These are phyloP conservation scores for Vachellia pachyceras DNA, from an alignment of 306 rosid species.

Conservation along the genomic window DNA sequence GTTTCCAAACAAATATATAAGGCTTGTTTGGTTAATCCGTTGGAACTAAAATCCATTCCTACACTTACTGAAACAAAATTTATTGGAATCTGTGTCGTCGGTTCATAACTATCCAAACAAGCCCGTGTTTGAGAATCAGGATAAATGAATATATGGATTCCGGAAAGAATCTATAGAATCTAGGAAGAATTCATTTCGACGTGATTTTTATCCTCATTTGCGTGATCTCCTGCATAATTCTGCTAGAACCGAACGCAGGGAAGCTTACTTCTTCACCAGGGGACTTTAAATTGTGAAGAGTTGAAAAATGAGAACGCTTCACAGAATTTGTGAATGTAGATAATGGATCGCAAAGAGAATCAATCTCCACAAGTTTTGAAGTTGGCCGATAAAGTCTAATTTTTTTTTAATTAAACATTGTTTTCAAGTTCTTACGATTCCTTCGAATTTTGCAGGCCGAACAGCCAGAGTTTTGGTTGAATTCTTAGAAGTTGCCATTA, in stretches of 20 bases:
- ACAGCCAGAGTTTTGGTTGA: constrained; percentile 70
- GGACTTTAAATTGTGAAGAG: background rate
- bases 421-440: background rate
- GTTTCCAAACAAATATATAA: no score
- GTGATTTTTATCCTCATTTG: no score
- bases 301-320: background rate
- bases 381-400: background rate
- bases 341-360: constrained; percentile 66
- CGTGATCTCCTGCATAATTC: no score
- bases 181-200: no score
- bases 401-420: background rate
- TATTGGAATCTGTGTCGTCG: no score
- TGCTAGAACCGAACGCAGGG: background rate
- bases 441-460: constrained; percentile 52
- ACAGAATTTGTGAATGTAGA: background rate
- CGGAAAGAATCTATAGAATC: no score
- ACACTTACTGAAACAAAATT: no score
- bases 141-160: no score
- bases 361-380: constrained; percentile 66
- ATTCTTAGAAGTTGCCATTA: constrained; percentile 83
- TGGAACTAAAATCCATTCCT: no score
- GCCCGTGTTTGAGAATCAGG: no score
- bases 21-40: no score
- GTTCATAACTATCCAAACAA: no score
- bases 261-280: background rate